phyloP scores from a whole-genome alignment of 2,329 filamentous ascomycete species.

The Ramularia collo-cygni region DNA sequence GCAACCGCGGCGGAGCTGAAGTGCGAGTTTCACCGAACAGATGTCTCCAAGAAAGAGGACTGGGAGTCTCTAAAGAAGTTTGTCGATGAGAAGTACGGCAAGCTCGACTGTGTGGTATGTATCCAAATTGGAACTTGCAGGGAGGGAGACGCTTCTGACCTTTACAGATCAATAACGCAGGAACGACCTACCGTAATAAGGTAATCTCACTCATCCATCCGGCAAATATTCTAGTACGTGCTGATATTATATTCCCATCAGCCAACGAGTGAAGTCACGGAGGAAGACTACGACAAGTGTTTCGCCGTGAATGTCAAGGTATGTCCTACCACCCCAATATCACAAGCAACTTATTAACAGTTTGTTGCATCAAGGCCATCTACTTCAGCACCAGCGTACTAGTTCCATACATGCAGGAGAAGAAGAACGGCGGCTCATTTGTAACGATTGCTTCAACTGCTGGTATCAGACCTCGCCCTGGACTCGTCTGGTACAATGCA shows the following conservation, averaged over 20 bases:
- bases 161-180: conserved; percentile 47
- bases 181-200: conserved; percentile 54
- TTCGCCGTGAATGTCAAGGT: conserved; percentile 62
- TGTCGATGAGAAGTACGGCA: conserved; percentile 42
- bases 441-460: conserved; percentile 62
- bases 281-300: conserved; percentile 59
- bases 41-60: conserved; percentile 48
- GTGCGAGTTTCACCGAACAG: conserved; percentile 41
- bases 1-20: conserved; percentile 44
- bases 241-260: conserved; percentile 5
- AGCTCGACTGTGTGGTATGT: conserved; percentile 52
- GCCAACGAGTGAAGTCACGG: conserved; percentile 56
- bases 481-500: conserved; percentile 64
- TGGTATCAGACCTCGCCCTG: conserved; percentile 53
- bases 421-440: conserved; percentile 53
- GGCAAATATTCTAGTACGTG: not conserved
- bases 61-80: conserved; percentile 47
- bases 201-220: conserved; percentile 9
- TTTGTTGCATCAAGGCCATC: too few species aligned
- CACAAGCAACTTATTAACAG: too few species aligned
- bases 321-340: too few species aligned
- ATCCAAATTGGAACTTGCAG: too few species aligned
- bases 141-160: too few species aligned
- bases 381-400: conserved; percentile 55
- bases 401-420: conserved; percentile 53